A percentile compares a stretch with the other conserved stretches of the same genome.
Evolutionary conservation across 805 yeast species (phyloP).

Genomic region (Wickerhamiella kazuoi): DNA sequence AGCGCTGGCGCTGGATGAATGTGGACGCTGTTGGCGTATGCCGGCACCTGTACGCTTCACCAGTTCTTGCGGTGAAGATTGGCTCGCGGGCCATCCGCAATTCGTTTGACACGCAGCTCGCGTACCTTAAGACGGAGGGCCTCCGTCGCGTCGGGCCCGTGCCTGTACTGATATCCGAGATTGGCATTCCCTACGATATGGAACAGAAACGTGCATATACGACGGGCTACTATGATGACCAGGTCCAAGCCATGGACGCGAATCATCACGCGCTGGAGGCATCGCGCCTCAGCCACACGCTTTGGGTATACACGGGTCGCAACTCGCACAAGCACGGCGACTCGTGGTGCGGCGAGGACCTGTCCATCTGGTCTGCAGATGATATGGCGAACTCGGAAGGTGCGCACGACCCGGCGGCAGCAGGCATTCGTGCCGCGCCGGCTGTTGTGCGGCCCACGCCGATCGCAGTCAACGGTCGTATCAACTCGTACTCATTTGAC

Average conservation of each 20-base stretch:
- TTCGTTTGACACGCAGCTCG: slow-evolving; percentile 50
- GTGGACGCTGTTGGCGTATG: slow-evolving; percentile 82
- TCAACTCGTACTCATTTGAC: slow-evolving; percentile 41
- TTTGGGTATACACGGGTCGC: slow-evolving; percentile 66
- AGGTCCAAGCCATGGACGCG: slow-evolving; percentile 73
- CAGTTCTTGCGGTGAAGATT: slow-evolving; percentile 48
- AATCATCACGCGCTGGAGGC: slow-evolving; percentile 63
- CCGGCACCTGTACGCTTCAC: slow-evolving; percentile 57
- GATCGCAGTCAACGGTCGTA: slow-evolving; percentile 41
- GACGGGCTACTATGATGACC: slow-evolving; percentile 51
- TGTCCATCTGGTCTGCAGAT: slow-evolving; percentile 57
- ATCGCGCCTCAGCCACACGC: slow-evolving; percentile 49
- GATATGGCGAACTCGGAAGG: slow-evolving; percentile 5
- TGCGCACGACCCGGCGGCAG: slow-evolving; percentile 8
- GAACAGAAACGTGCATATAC: slow-evolving; percentile 55
- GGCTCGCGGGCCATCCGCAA: slow-evolving; percentile 66
- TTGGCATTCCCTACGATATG: slow-evolving; percentile 98
- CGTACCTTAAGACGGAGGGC: slow-evolving; percentile 51
- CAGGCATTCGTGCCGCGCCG: slow-evolving; percentile 57
- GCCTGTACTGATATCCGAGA: slow-evolving; percentile 74
- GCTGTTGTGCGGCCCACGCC: slow-evolving; percentile 71
- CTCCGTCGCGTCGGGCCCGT: slow-evolving; percentile 42
- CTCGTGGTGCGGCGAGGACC: slow-evolving; percentile 84
- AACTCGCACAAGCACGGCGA: slow-evolving; percentile 82
- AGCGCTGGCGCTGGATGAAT: slow-evolving; percentile 68